Percentiles rank a stretch among this genome's conserved stretches.
Evolutionary conservation across 2,329 filamentous ascomycete species (phyloP).

Genomic region (Aureobasidium leucospermi): DNA sequence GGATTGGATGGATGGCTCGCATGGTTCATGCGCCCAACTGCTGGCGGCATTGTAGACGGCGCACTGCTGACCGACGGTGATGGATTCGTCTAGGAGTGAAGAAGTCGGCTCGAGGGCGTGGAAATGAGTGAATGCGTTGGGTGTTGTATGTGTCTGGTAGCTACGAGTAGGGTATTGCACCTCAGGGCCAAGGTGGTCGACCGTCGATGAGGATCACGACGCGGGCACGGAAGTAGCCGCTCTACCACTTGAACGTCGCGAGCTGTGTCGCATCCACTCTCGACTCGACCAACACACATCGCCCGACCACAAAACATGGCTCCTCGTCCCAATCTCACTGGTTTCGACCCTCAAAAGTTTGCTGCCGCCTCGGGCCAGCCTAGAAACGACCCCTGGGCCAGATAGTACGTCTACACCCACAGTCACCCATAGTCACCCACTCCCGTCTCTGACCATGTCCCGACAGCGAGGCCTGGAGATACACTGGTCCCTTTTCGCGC

Average conservation of each 20-base stretch:
- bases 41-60: slow-evolving; percentile 47
- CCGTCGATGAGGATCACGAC: background rate
- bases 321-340: slow-evolving; percentile 67
- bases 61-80: background rate
- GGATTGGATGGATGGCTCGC: slow-evolving; percentile 52
- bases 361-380: slow-evolving; percentile 60
- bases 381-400: slow-evolving; percentile 55
- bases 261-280: background rate
- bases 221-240: background rate
- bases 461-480: slow-evolving; percentile 86
- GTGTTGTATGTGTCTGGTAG: background rate
- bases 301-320: slow-evolving; percentile 36
- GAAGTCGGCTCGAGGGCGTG: background rate
- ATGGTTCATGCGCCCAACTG: slow-evolving; percentile 48
- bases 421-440: background rate
- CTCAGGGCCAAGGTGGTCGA: no score
- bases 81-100: background rate
- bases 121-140: background rate
- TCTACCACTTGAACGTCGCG: background rate
- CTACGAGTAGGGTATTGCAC: background rate
- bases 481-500: slow-evolving; percentile 78
- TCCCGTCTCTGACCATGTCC: background rate
- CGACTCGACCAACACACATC: background rate
- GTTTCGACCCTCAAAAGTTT: slow-evolving; percentile 81
- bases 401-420: slow-evolving; percentile 43